Conservation (phyloP, 495 filamentous ascomycete genomes). For the Echria macrotheca region DNA sequence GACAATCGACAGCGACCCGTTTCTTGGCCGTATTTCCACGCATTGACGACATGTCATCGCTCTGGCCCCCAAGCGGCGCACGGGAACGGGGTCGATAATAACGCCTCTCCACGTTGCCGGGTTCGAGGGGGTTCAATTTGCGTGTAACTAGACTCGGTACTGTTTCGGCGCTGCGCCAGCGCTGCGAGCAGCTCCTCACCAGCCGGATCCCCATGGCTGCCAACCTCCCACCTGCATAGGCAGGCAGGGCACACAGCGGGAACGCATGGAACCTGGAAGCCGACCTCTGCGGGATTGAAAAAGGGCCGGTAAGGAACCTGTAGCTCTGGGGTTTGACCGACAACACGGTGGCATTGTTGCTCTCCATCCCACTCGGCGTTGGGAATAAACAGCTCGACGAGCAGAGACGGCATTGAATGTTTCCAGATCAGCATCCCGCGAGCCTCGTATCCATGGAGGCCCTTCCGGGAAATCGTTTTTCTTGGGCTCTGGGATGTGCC, state of each 20-base stretch:
- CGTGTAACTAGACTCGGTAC: too few species aligned
- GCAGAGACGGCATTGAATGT: neutral
- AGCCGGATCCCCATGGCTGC: conserved; percentile 3
- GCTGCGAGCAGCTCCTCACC: too few species aligned
- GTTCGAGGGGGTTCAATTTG: conserved; percentile 4
- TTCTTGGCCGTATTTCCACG: neutral
- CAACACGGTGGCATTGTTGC: too few species aligned
- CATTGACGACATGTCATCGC: neutral
- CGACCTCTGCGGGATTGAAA: neutral
- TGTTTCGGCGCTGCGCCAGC: too few species aligned
- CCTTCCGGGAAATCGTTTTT: neutral
- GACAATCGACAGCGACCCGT: neutral
- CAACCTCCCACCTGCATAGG: neutral
- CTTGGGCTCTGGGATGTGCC: too few species aligned
- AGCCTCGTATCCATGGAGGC: neutral
- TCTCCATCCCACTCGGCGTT: too few species aligned
- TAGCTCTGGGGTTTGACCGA: neutral
- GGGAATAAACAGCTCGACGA: neutral
- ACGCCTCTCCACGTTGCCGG: conserved; percentile 16
- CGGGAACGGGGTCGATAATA: too few species aligned
- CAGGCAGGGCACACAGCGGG: neutral
- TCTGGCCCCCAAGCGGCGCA: neutral
- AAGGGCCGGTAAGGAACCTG: neutral
- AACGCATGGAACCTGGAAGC: neutral
- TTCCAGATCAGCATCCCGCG: neutral